Base-by-base conservation (phyloP, 176 grass and related monocot genomes). In the sorghum (Sorghum bicolor) region DNA sequence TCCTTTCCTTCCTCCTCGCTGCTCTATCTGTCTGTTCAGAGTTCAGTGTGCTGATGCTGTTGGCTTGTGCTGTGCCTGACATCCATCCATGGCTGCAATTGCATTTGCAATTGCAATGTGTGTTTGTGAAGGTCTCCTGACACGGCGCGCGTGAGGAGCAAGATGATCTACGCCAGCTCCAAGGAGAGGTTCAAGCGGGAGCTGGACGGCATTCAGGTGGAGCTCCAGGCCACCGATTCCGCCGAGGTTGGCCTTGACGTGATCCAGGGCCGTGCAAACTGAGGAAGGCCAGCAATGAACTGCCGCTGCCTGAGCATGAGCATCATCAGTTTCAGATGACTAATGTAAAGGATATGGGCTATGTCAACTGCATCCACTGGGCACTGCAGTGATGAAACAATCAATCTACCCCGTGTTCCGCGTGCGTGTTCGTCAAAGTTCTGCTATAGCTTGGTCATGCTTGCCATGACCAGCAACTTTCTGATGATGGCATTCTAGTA, bases 161-260 rank as follows among this genome's bases (percentile, higher is more conserved):
- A 86, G 88, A 90, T 90, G 88, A 86, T 90, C 41, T 90, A 86
- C 11, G 88, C 88, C 0, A 86, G 88, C 83, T 85, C 87, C 2
- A 89, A 89, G 83, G 88, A 89, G 9, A 86, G 88, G 83, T 89
- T 89, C 88, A 86, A 89, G 88, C 70, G 88, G 64, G 88, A 89
- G 72, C 83, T 89, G 2, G 88, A 89, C 2, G 88, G 88, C 64
- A 89, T 89, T 16, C 88, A 89, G 72, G 88, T 89, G 72, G 88
- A 89, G 65, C 83, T 89, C 10, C 83, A 86, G 72, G 88, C 88
- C 1, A 90, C 88, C 6, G 88, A 86, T 29, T 68, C 79, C 1
- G 47, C 67, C 0, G 88, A 90, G 44, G 83, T 90, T 10, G 88
- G 79, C 5, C 84, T 90, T 0, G 88, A 90, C 32, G 88, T 90